These are phyloP conservation scores for Cercospora sp. DNA, from an alignment of 2,329 filamentous ascomycete genomes.

Conservation along the genomic window DNA sequence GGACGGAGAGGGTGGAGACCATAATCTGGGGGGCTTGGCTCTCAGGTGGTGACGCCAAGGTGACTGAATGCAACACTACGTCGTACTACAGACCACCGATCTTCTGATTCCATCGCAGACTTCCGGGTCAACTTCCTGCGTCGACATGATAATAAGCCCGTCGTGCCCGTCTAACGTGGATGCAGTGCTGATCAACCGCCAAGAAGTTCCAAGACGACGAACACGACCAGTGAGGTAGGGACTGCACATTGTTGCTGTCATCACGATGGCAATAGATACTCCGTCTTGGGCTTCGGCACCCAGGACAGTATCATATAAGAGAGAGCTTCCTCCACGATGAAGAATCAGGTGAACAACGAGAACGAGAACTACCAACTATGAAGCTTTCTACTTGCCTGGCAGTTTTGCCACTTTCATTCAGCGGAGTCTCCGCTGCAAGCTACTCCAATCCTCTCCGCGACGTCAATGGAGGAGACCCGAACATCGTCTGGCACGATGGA, in stretches of 20 bases:
- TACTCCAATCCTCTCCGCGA: constrained; percentile 57
- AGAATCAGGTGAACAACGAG: neutral
- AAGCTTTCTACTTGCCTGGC: neutral
- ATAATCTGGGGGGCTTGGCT: neutral
- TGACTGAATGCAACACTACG: neutral
- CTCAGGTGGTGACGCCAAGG: constrained; percentile 4
- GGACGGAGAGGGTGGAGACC: neutral
- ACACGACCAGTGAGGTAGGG: neutral
- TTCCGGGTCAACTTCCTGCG: neutral
- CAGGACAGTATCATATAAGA: neutral
- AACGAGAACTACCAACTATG: neutral
- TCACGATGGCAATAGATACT: neutral
- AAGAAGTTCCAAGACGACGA: neutral
- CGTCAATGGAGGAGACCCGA: constrained; percentile 55
- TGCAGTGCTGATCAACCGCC: neutral
- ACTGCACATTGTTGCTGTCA: neutral
- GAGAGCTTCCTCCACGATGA: neutral
- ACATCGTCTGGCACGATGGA: constrained; percentile 54
- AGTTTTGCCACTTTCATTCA: neutral
- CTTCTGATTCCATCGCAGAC: neutral
- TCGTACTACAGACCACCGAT: neutral
- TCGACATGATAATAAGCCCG: neutral
- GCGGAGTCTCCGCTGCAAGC: constrained; percentile 21
- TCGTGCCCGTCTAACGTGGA: neutral
- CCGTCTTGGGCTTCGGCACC: constrained; percentile 4